phyloP scores from a whole-genome alignment of 169 alveolate genomes.

The Plasmodium vivax region DNA sequence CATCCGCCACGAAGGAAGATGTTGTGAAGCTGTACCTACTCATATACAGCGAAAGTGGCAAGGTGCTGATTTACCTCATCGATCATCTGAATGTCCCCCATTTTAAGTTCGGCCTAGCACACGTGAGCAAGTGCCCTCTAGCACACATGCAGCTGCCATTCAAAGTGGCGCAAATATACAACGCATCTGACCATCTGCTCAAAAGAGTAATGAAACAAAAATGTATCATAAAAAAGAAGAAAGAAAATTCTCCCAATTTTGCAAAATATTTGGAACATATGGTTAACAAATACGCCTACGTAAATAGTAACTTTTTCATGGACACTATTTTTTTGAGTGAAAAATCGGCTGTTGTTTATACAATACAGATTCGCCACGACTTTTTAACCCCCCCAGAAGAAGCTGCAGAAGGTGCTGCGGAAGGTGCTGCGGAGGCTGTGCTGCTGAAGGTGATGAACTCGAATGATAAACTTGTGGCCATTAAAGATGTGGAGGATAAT shows the following conservation, averaged over 20 bases:
- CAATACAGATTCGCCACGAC: constrained; percentile 53
- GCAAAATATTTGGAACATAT: constrained; percentile 49
- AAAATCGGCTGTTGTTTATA: constrained; percentile 14
- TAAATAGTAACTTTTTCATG: constrained; percentile 31
- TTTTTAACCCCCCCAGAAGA: constrained; percentile 4
- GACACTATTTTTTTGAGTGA: constrained; percentile 38
- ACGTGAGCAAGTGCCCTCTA: constrained; percentile 3
- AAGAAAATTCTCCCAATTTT: constrained; percentile 52
- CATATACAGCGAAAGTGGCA: constrained; percentile 34
- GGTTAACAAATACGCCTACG: constrained; percentile 24
- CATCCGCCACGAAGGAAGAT: background rate
- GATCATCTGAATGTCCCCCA: constrained; percentile 9
- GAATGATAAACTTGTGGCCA: constrained; percentile 34
- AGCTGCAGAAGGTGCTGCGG: background rate
- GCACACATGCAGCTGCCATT: constrained; percentile 20
- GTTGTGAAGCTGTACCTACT: constrained; percentile 28
- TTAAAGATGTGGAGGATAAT: constrained; percentile 1
- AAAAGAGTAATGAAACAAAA: constrained; percentile 56
- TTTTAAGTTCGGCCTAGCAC: constrained; percentile 51
- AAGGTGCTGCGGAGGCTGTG: background rate
- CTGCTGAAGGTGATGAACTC: background rate
- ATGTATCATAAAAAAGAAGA: constrained; percentile 45
- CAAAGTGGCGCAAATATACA: constrained; percentile 10
- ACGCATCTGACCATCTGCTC: constrained; percentile 11
- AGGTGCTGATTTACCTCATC: constrained; percentile 39